These are phyloP conservation scores for Polytrichum commune DNA, from an alignment of 225 moss, liverwort and hornwort genomes.

Conservation along the genomic window DNA sequence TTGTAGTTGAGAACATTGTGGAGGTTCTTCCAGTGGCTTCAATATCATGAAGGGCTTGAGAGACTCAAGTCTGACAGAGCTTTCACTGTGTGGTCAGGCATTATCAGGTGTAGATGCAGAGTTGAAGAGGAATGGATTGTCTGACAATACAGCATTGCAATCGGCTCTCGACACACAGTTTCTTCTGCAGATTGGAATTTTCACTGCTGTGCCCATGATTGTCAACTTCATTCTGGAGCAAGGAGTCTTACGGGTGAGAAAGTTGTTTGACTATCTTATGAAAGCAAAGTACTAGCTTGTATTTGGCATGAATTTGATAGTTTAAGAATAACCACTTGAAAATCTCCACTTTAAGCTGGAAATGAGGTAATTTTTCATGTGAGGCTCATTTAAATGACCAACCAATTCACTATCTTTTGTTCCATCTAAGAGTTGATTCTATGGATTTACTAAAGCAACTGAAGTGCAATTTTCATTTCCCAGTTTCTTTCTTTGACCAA, in stretches of 20 bases:
- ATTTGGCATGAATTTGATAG: neutral
- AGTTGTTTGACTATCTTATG: neutral
- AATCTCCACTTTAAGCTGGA: neutral
- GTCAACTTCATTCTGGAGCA: slow-evolving; percentile 59
- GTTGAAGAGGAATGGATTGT: slow-evolving; percentile 33
- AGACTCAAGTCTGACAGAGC: too few relatives aligned
- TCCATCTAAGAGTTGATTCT: neutral
- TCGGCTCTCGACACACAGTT: slow-evolving; percentile 61
- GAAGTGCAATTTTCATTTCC: too few relatives aligned
- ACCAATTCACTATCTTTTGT: neutral
- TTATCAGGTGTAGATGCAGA: slow-evolving; percentile 54
- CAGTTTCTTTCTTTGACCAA: too few relatives aligned
- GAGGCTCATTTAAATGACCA: neutral
- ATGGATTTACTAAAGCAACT: neutral
- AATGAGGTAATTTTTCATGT: neutral
- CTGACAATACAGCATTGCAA: slow-evolving; percentile 44
- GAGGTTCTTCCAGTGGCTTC: too few relatives aligned
- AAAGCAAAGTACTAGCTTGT: too few relatives aligned
- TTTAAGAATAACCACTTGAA: neutral
- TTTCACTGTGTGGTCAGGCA: slow-evolving; percentile 28
- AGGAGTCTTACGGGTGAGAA: slow-evolving; percentile 52
- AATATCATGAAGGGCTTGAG: too few relatives aligned
- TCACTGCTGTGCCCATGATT: slow-evolving; percentile 66
- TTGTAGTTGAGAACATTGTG: too few relatives aligned
- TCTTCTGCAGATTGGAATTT: slow-evolving; percentile 65